Evolutionary conservation across 345 rosid genomes (phyloP).

Genomic region (Populus davidiana): DNA sequence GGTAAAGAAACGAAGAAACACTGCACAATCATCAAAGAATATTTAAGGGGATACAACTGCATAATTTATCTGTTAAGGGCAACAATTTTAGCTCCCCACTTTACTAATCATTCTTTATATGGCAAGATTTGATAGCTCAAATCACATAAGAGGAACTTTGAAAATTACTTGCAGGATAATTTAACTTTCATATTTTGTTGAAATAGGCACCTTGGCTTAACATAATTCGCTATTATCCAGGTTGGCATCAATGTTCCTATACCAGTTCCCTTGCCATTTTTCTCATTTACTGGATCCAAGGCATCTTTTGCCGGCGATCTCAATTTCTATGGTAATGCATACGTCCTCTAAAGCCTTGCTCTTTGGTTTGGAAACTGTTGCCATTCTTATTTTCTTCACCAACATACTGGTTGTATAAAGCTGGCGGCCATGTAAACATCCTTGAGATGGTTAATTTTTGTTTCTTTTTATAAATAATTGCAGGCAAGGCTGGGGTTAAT

Average conservation of each 20-base stretch:
- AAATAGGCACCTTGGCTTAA: neutral
- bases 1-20: conserved; percentile 35
- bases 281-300: conserved; percentile 91
- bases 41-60: neutral
- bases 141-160: neutral
- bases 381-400: neutral
- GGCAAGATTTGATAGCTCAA: neutral
- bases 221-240: conserved; percentile 31
- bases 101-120: neutral
- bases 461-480: neutral
- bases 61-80: neutral
- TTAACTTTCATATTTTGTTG: neutral
- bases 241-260: conserved; percentile 96
- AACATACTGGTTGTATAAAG: neutral
- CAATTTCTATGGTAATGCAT: conserved; percentile 80
- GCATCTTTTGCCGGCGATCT: conserved; percentile 95
- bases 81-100: neutral
- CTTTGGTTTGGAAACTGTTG: neutral
- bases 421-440: neutral
- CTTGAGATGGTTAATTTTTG: neutral
- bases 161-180: too few relatives aligned
- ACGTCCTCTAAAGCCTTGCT: neutral
- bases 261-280: conserved; percentile 94
- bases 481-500: conserved; percentile 96
- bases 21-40: neutral